Conservation (phyloP, 2,329 filamentous ascomycete species). For the Talaromyces rugulosus region DNA sequence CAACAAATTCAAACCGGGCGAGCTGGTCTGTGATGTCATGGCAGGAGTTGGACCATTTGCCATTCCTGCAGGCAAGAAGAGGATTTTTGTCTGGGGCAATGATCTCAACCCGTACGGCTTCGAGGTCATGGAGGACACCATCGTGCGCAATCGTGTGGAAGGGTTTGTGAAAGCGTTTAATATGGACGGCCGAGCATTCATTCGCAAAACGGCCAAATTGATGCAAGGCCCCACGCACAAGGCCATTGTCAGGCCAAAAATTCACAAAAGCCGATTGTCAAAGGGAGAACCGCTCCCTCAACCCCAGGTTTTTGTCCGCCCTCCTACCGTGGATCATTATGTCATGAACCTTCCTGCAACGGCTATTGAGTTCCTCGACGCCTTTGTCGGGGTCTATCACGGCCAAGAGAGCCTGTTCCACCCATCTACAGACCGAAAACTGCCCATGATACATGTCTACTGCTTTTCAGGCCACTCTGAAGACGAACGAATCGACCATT, state of each 20-base stretch:
- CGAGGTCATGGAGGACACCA: slow-evolving; percentile 64
- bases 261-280: slow-evolving; percentile 20
- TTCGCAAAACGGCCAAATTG: slow-evolving; percentile 63
- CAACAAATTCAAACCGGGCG: slow-evolving; percentile 70
- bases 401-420: slow-evolving; percentile 63
- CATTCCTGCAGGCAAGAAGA: slow-evolving; percentile 81
- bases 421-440: slow-evolving; percentile 51
- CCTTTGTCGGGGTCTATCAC: slow-evolving; percentile 76
- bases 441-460: slow-evolving; percentile 89
- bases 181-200: slow-evolving; percentile 76
- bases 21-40: slow-evolving; percentile 95
- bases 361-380: slow-evolving; percentile 75
- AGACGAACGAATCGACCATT: slow-evolving; percentile 58
- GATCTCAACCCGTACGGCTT: slow-evolving; percentile 92
- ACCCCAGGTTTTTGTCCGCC: slow-evolving; percentile 38
- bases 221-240: slow-evolving; percentile 47
- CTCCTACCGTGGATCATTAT: slow-evolving; percentile 80
- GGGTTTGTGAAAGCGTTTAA: slow-evolving; percentile 76
- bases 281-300: slow-evolving; percentile 23
- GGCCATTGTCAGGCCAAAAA: slow-evolving; percentile 48
- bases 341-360: slow-evolving; percentile 96
- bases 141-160: slow-evolving; percentile 73
- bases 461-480: slow-evolving; percentile 84
- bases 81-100: slow-evolving; percentile 92
- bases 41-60: slow-evolving; percentile 95